Percentiles rank a stretch among this genome's conserved stretches.
These are phyloP conservation scores for Hirschioporus abietinus DNA, from an alignment of 768 basidiomycete genomes.

Conservation along the genomic window DNA sequence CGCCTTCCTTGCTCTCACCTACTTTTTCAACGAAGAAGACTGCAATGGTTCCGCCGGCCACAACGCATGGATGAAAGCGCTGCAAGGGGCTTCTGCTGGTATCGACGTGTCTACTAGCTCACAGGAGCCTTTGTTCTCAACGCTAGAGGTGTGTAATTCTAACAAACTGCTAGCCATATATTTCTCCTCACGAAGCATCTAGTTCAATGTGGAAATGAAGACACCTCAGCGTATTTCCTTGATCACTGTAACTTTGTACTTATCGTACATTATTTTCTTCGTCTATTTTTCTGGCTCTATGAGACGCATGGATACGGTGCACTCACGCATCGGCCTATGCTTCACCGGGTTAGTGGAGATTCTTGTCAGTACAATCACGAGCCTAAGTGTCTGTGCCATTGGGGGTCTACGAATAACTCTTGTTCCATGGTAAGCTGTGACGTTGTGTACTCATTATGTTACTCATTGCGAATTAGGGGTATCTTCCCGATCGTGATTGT, in stretches of 20 bases:
- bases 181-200: neutral
- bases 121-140: conserved; percentile 38
- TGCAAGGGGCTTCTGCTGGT: conserved; percentile 37
- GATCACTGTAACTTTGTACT: conserved; percentile 65
- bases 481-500: conserved; percentile 90
- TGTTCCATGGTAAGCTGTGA: conserved; percentile 69
- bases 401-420: conserved; percentile 85
- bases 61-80: conserved; percentile 52
- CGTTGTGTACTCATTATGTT: conserved; percentile 2
- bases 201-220: conserved; percentile 6
- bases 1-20: conserved; percentile 71
- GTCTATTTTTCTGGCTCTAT: conserved; percentile 73
- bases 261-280: conserved; percentile 73
- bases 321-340: conserved; percentile 85
- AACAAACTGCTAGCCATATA: neutral
- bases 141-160: conserved; percentile 33
- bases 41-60: conserved; percentile 63
- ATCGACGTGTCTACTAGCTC: conserved; percentile 33
- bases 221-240: conserved; percentile 40
- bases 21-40: conserved; percentile 73
- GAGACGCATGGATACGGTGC: conserved; percentile 75
- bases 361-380: conserved; percentile 88
- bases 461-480: conserved; percentile 45
- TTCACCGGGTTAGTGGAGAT: conserved; percentile 93
- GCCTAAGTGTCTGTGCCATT: conserved; percentile 86